phyloP scores from a whole-genome alignment of 2,329 filamentous ascomycete genomes.

The Dactylella cylindrospora region DNA sequence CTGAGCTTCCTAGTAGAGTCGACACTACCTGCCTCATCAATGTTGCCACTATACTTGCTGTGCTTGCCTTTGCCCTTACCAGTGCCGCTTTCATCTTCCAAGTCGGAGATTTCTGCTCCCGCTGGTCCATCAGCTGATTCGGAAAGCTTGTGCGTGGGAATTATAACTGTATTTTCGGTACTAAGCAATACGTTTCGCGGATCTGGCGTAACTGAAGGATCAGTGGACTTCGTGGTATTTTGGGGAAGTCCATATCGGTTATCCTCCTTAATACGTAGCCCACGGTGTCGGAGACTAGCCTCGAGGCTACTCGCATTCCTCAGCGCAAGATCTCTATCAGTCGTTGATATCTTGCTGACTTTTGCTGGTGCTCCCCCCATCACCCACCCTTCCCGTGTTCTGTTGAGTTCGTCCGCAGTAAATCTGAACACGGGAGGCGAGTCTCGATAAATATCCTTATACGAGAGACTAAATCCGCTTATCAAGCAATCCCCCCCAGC shows the following conservation, averaged over 20 bases:
- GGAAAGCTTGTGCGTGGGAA: neutral
- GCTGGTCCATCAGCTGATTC: no score
- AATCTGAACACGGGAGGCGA: constrained; percentile 29
- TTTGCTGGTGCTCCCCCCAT: neutral
- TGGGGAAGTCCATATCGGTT: neutral
- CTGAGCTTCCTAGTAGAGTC: no score
- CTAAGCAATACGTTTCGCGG: no score
- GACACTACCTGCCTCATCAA: no score
- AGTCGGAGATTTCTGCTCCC: neutral
- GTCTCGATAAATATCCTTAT: constrained; percentile 27
- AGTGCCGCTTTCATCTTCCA: constrained; percentile 4
- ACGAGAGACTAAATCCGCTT: constrained; percentile 11
- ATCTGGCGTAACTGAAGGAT: no score
- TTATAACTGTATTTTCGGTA: neutral
- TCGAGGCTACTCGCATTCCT: constrained; percentile 5
- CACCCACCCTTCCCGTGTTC: constrained; percentile 27
- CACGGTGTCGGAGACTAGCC: constrained; percentile 1
- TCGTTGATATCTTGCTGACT: neutral
- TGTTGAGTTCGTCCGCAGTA: constrained; percentile 1
- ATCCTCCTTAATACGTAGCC: constrained; percentile 1
- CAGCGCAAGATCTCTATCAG: neutral
- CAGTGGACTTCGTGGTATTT: no score
- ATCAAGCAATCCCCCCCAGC: constrained; percentile 20
- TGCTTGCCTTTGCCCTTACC: constrained; percentile 22
- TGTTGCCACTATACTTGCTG: constrained; percentile 12